Percentiles rank a stretch among this genome's conserved stretches.
These are phyloP conservation scores for Pseudogymnoascus verrucosus DNA, from an alignment of 2,329 filamentous ascomycete genomes.

Conservation along the genomic window DNA sequence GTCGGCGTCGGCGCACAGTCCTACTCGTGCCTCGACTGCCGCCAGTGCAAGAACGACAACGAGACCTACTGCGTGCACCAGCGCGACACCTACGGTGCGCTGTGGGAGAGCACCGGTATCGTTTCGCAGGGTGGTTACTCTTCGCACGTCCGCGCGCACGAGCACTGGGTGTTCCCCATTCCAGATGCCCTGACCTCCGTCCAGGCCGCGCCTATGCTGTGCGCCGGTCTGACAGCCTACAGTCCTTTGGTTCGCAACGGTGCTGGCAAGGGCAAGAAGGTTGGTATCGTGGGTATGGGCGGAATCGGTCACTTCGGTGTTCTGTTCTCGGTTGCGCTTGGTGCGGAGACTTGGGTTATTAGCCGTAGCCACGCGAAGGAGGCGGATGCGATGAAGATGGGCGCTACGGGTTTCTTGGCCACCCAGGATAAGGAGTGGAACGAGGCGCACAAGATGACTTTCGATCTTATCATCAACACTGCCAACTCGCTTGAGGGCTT, in stretches of 20 bases:
- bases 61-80: constrained; percentile 47
- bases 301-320: constrained; percentile 66
- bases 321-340: constrained; percentile 60
- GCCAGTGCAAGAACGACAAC: constrained; percentile 46
- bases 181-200: constrained; percentile 58
- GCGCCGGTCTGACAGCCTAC: constrained; percentile 75
- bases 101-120: constrained; percentile 51
- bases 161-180: constrained; percentile 70
- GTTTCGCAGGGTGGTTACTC: constrained; percentile 57
- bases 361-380: constrained; percentile 53
- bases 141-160: constrained; percentile 63
- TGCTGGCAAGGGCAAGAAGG: constrained; percentile 68
- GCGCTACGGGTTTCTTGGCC: constrained; percentile 52
- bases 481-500: constrained; percentile 61
- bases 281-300: constrained; percentile 65
- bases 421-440: constrained; percentile 51
- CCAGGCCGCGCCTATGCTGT: constrained; percentile 72
- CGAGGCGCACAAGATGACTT: constrained; percentile 49
- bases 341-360: constrained; percentile 55
- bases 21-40: constrained; percentile 45
- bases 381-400: constrained; percentile 49
- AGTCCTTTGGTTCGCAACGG: constrained; percentile 70
- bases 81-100: constrained; percentile 41
- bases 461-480: constrained; percentile 71
- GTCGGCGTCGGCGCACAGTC: constrained; percentile 49